Percentiles rank a stretch among this genome's conserved stretches.
Conservation (phyloP, 73 alveolate genomes). For the Blepharisma japonicum region DNA sequence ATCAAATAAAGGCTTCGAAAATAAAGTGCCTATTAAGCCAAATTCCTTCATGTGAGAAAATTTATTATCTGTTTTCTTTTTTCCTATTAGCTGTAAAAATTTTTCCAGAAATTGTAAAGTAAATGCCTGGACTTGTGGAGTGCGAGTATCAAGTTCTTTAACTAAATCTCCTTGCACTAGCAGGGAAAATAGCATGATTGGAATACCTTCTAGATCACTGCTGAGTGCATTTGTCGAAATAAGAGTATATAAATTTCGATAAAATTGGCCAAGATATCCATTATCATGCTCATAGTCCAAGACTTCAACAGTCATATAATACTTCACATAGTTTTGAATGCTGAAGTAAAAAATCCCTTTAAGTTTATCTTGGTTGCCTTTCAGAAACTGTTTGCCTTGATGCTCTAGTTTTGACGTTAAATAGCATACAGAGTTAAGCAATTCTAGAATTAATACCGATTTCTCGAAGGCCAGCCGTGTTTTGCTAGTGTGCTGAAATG, state of each 20-base stretch:
- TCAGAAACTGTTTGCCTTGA: conserved; percentile 35
- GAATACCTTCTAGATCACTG: conserved; percentile 42
- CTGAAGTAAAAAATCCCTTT: conserved; percentile 30
- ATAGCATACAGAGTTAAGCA: no score
- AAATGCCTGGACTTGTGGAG: conserved; percentile 26
- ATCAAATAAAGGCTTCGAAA: conserved; percentile 20
- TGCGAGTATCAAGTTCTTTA: conserved; percentile 5
- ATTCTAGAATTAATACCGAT: no score
- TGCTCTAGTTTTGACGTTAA: not conserved
- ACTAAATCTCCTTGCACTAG: conserved; percentile 31
- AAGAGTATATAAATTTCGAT: conserved; percentile 28
- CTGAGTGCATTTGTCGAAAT: conserved; percentile 5
- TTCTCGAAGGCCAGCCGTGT: no score
- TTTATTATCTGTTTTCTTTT: not conserved
- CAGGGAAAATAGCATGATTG: conserved; percentile 33
- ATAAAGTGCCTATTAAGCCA: not conserved
- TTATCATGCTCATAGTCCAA: conserved; percentile 19
- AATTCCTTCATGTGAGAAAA: not conserved
- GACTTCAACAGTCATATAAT: conserved; percentile 28
- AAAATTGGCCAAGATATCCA: conserved; percentile 7
- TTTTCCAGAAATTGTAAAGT: conserved; percentile 19
- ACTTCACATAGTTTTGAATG: conserved; percentile 18
- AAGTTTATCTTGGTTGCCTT: conserved; percentile 6
- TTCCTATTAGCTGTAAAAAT: not conserved
- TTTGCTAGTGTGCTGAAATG: no score